phyloP scores from a whole-genome alignment of 257 asterid species.

The Fraxinus quadrangulata region DNA sequence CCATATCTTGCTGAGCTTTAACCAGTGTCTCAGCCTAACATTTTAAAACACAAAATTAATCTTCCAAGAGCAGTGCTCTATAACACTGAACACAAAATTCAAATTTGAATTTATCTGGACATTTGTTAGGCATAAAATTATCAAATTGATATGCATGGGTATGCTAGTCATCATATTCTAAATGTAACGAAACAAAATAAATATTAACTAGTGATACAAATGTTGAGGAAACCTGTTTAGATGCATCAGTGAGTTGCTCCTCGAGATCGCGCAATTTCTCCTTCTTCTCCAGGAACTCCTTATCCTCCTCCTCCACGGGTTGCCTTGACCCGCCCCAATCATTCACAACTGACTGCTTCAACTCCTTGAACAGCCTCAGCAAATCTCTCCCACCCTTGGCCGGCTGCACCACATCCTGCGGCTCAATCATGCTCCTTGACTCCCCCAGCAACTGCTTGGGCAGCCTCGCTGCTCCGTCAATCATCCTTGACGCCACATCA shows the following conservation, averaged over 20 bases:
- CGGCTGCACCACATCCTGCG: slow-evolving; percentile 89
- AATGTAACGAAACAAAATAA: neutral
- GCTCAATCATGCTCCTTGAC: slow-evolving; percentile 64
- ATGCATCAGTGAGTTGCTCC: slow-evolving; percentile 80
- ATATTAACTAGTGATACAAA: slow-evolving; percentile 15
- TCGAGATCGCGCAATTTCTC: slow-evolving; percentile 67
- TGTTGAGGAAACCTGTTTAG: slow-evolving; percentile 62
- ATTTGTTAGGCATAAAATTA: neutral
- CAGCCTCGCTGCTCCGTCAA: slow-evolving; percentile 89
- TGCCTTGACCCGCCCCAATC: slow-evolving; percentile 85
- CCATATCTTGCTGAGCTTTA: slow-evolving; percentile 87
- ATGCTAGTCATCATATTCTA: neutral
- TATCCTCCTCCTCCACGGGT: slow-evolving; percentile 79
- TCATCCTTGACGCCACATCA: slow-evolving; percentile 86
- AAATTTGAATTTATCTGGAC: neutral
- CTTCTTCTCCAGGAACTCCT: slow-evolving; percentile 80
- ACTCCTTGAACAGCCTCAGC: slow-evolving; percentile 88
- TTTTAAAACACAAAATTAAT: slow-evolving; percentile 22
- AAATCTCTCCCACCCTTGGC: slow-evolving; percentile 94
- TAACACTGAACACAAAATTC: slow-evolving; percentile 4
- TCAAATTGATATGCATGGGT: slow-evolving; percentile 11
- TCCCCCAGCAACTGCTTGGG: slow-evolving; percentile 91
- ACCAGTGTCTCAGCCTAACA: slow-evolving; percentile 84
- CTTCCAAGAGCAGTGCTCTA: slow-evolving; percentile 5
- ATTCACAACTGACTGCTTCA: slow-evolving; percentile 89